Percentiles rank a stretch among this genome's conserved stretches.
These are phyloP conservation scores for Allium cepa DNA, from an alignment of 106 monocot species.

Conservation along the genomic window DNA sequence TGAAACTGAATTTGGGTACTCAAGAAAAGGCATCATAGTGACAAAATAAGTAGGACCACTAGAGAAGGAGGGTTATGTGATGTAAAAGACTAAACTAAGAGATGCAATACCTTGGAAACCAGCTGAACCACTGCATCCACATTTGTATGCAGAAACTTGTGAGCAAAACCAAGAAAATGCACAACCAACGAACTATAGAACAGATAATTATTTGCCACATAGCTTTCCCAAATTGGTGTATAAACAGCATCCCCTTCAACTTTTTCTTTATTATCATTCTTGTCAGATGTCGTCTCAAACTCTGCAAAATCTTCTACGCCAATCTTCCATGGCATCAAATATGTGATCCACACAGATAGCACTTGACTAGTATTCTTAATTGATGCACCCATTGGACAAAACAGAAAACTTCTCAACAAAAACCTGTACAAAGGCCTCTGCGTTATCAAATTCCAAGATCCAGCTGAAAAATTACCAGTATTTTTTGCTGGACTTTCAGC, in stretches of 20 bases:
- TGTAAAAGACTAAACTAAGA: background rate
- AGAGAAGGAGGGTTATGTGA: background rate
- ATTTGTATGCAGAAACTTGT: constrained; percentile 75
- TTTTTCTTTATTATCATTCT: constrained; percentile 9
- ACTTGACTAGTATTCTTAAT: constrained; percentile 72
- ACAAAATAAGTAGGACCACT: no score
- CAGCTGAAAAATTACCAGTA: constrained; percentile 11
- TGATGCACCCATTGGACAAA: constrained; percentile 67
- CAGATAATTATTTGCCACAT: constrained; percentile 71
- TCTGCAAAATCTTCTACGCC: constrained; percentile 40
- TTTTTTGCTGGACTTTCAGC: constrained; percentile 8
- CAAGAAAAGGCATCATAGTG: no score
- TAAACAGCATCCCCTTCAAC: constrained; percentile 14
- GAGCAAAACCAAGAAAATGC: constrained; percentile 91
- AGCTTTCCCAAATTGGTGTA: constrained; percentile 45
- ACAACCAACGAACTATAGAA: constrained; percentile 80
- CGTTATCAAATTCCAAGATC: constrained; percentile 51
- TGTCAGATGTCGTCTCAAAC: constrained; percentile 26
- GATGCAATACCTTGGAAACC: constrained; percentile 52
- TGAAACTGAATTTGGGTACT: no score
- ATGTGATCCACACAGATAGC: constrained; percentile 58
- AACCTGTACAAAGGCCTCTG: constrained; percentile 93
- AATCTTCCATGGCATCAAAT: constrained; percentile 70
- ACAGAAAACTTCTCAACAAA: constrained; percentile 72
- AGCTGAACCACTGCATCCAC: constrained; percentile 45